Conservation (phyloP, 805 yeast genomes). For the Monosporozyma servazzii region DNA sequence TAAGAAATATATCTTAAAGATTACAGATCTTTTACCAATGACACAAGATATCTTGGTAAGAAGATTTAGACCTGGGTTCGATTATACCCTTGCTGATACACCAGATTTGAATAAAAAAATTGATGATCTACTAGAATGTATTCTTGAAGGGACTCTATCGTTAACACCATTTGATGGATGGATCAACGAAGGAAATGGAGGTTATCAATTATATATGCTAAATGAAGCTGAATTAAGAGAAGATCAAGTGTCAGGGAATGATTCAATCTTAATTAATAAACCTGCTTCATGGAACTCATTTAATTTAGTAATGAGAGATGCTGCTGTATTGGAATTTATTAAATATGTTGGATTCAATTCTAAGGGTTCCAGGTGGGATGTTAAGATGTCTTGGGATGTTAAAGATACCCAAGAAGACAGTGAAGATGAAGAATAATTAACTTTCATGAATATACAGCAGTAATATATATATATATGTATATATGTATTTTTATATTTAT, state of each 20-base stretch:
- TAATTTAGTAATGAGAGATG: conserved; percentile 70
- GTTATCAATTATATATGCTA: conserved; percentile 87
- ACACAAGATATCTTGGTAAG: conserved; percentile 66
- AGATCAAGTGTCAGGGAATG: conserved; percentile 72
- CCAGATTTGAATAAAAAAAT: conserved; percentile 35
- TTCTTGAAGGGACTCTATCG: conserved; percentile 70
- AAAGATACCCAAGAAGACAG: conserved; percentile 28
- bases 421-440: conserved; percentile 13
- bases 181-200: conserved; percentile 74
- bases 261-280: conserved; percentile 65
- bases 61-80: conserved; percentile 91
- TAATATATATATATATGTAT: neutral
- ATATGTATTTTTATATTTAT: too few relatives aligned
- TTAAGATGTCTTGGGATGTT: conserved; percentile 71
- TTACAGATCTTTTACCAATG: conserved; percentile 55
- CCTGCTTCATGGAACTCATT: conserved; percentile 81
- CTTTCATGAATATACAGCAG: neutral
- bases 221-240: conserved; percentile 41
- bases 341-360: conserved; percentile 87
- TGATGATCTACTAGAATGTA: conserved; percentile 22
- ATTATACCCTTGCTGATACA: conserved; percentile 79
- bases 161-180: conserved; percentile 76
- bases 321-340: conserved; percentile 79
- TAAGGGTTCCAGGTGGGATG: conserved; percentile 88
- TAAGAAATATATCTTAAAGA: conserved; percentile 53